These are phyloP conservation scores for Endocarpon pusillum DNA, from an alignment of 495 filamentous ascomycete genomes.

Conservation along the genomic window DNA sequence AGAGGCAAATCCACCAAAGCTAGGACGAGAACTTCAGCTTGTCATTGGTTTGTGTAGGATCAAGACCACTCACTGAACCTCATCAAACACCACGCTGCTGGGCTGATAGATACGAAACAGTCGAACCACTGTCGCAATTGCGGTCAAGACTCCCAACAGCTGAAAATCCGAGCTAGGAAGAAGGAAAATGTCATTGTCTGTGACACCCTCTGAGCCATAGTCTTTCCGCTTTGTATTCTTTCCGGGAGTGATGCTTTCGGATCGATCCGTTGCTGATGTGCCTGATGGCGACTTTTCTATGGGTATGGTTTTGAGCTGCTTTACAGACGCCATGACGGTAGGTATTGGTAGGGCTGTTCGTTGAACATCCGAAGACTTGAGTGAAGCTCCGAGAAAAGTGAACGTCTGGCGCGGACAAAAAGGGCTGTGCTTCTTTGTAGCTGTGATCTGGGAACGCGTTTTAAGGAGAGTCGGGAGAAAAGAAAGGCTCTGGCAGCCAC, in stretches of 20 bases:
- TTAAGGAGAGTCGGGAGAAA: constrained; percentile 24
- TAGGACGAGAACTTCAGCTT: constrained; percentile 16
- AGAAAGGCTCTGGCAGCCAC: too few relatives aligned
- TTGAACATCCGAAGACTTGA: too few relatives aligned
- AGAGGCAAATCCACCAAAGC: constrained; percentile 91
- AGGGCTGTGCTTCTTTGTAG: too few relatives aligned
- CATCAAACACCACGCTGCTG: constrained; percentile 92
- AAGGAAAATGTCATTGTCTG: constrained; percentile 33
- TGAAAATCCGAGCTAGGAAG: constrained; percentile 72
- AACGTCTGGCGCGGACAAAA: too few relatives aligned
- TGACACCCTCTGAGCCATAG: constrained; percentile 36
- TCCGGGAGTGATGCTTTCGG: constrained; percentile 6
- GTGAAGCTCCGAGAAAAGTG: too few relatives aligned
- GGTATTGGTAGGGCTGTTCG: background rate
- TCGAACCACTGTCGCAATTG: constrained; percentile 63
- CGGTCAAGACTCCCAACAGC: constrained; percentile 49
- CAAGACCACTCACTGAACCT: constrained; percentile 68
- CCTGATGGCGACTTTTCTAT: constrained; percentile 1
- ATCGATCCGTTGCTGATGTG: constrained; percentile 1
- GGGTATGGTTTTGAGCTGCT: constrained; percentile 7
- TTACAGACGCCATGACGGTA: background rate
- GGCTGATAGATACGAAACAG: constrained; percentile 94
- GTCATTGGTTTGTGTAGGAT: constrained; percentile 1
- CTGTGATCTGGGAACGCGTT: too few relatives aligned
- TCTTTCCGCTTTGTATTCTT: constrained; percentile 12